Evolutionary conservation across 805 yeast genomes (phyloP).

Genomic region (Myxozyma udenii): DNA sequence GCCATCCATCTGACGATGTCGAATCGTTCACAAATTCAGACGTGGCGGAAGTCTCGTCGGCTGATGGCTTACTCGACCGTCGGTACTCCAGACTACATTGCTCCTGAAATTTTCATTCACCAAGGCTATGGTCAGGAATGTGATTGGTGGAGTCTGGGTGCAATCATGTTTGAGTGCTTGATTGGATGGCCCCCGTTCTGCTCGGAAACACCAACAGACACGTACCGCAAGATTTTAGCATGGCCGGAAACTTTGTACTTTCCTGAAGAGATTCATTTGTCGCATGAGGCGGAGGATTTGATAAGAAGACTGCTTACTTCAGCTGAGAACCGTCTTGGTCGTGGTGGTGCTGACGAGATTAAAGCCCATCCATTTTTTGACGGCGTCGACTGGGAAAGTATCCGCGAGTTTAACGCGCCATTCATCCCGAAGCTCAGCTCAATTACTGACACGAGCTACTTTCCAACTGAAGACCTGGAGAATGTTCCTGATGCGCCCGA

Average conservation of each 20-base stretch:
- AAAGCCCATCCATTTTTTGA: conserved; percentile 88
- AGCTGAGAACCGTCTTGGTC: conserved; percentile 77
- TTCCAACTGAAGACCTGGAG: conserved; percentile 96
- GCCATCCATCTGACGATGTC: conserved; percentile 95
- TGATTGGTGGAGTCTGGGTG: conserved; percentile 98
- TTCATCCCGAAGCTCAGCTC: conserved; percentile 88
- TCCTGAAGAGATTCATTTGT: conserved; percentile 87
- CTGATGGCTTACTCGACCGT: conserved; percentile 95
- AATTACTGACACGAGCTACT: conserved; percentile 92
- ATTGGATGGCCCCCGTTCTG: conserved; percentile 98
- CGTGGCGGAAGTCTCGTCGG: conserved; percentile 90
- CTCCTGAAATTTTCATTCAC: conserved; percentile 88
- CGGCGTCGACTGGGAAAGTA: conserved; percentile 94
- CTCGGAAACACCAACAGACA: conserved; percentile 90
- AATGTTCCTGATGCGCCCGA: conserved; percentile 76
- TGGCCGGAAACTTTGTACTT: conserved; percentile 86
- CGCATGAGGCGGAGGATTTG: conserved; percentile 85
- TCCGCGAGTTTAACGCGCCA: conserved; percentile 85
- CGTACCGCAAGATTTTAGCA: conserved; percentile 83
- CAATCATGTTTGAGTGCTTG: conserved; percentile 93
- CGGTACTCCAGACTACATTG: conserved; percentile 94
- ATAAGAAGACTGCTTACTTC: conserved; percentile 72
- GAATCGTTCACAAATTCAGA: conserved; percentile 89
- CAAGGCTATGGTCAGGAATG: conserved; percentile 97
- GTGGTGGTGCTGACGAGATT: conserved; percentile 90